These are phyloP conservation scores for Spinellus fusiger DNA, from an alignment of 192 early-diverging fungal genomes.

Conservation along the genomic window DNA sequence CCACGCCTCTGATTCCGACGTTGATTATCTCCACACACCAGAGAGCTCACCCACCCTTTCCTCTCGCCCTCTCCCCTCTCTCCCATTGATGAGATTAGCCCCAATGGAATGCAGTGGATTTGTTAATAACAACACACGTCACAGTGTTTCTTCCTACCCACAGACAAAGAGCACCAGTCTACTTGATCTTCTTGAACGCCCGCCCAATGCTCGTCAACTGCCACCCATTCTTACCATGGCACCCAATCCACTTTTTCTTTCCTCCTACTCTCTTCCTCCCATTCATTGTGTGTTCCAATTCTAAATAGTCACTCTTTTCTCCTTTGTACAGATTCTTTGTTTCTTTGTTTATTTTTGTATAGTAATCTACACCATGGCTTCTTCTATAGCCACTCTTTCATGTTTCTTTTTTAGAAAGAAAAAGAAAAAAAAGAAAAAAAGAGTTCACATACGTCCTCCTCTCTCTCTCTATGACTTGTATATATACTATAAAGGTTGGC, in stretches of 20 bases:
- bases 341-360: too few relatives aligned
- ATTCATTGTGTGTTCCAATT: constrained; percentile 16
- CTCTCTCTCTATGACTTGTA: too few relatives aligned
- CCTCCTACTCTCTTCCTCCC: constrained; percentile 4
- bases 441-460: too few relatives aligned
- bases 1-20: constrained; percentile 17
- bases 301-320: too few relatives aligned
- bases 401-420: too few relatives aligned
- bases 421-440: too few relatives aligned
- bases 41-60: constrained; percentile 40
- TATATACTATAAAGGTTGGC: too few relatives aligned
- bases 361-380: too few relatives aligned
- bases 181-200: constrained; percentile 27
- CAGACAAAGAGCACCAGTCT: constrained; percentile 7
- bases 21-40: constrained; percentile 40
- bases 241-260: neutral
- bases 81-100: constrained; percentile 6
- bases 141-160: neutral
- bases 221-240: constrained; percentile 24
- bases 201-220: constrained; percentile 26
- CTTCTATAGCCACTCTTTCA: too few relatives aligned
- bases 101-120: constrained; percentile 26
- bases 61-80: constrained; percentile 4
- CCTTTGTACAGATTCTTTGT: too few relatives aligned
- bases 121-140: constrained; percentile 1